A percentile compares a stretch with the other conserved stretches of the same genome.
phyloP scores from a whole-genome alignment of 2,329 filamentous ascomycete species.

The Celoporthe dispersa region DNA sequence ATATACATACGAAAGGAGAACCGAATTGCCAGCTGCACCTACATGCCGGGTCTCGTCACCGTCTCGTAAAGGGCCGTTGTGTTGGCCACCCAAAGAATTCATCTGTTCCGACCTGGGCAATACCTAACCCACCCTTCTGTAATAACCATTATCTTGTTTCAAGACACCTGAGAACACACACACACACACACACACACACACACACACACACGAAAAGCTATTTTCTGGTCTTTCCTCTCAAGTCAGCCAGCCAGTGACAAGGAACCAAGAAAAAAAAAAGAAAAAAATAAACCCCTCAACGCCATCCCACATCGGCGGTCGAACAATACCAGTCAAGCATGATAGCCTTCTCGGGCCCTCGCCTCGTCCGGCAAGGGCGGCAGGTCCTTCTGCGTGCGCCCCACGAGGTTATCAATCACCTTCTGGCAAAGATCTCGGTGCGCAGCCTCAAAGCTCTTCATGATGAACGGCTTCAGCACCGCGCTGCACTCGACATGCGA shows the following conservation, averaged over 20 bases:
- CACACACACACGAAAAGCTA: no score
- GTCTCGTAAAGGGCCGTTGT: no score
- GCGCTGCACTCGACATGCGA: constrained; percentile 40
- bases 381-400: constrained; percentile 23
- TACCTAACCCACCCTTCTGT: no score
- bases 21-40: no score
- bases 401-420: constrained; percentile 36
- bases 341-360: not conserved
- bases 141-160: no score
- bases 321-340: not conserved
- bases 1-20: not conserved
- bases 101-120: no score
- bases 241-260: not conserved
- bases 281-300: not conserved
- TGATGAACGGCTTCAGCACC: constrained; percentile 42
- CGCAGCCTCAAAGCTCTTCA: constrained; percentile 36
- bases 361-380: constrained; percentile 4
- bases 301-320: not conserved
- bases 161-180: no score
- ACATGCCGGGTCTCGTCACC: no score
- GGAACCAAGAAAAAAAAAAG: no score
- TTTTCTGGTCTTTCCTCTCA: no score
- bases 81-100: no score
- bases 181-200: no score
- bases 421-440: constrained; percentile 40